Evolutionary conservation across 129 eudicot genomes (phyloP).

Genomic region (Lonicera japonica): DNA sequence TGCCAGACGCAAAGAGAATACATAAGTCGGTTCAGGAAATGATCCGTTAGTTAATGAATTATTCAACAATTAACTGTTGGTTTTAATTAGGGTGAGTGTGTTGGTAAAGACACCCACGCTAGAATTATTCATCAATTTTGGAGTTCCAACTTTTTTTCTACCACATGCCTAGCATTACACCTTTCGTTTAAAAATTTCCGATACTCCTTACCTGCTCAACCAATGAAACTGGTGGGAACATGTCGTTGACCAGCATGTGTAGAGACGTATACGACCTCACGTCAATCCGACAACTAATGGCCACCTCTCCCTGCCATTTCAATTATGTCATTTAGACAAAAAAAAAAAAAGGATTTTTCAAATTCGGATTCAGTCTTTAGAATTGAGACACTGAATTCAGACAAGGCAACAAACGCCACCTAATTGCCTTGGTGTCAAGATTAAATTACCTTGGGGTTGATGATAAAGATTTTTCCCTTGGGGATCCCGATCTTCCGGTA

Average conservation of each 20-base stretch:
- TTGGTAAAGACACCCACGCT: too few species aligned
- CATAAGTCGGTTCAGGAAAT: background rate
- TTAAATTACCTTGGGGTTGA: conserved; percentile 83
- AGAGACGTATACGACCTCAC: conserved; percentile 89
- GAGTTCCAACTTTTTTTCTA: background rate
- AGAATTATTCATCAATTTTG: too few species aligned
- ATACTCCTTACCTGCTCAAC: conserved; percentile 74
- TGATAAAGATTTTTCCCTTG: conserved; percentile 91
- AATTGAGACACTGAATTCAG: too few species aligned
- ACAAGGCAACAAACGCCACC: too few species aligned
- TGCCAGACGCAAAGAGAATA: background rate
- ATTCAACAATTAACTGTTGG: too few species aligned
- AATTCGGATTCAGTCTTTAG: background rate
- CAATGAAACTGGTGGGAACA: conserved; percentile 95
- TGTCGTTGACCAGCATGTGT: conserved; percentile 90
- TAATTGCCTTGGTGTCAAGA: background rate
- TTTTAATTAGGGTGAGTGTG: too few species aligned
- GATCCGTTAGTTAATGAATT: background rate
- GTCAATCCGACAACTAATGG: conserved; percentile 72
- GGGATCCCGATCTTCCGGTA: conserved; percentile 94
- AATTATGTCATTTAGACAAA: background rate
- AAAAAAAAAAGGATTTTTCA: too few species aligned
- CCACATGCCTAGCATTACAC: background rate
- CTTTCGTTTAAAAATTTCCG: too few species aligned
- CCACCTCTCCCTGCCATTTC: conserved; percentile 88